phyloP scores from a whole-genome alignment of 2,329 filamentous ascomycete genomes.

The Cytospora paraplurivora region DNA sequence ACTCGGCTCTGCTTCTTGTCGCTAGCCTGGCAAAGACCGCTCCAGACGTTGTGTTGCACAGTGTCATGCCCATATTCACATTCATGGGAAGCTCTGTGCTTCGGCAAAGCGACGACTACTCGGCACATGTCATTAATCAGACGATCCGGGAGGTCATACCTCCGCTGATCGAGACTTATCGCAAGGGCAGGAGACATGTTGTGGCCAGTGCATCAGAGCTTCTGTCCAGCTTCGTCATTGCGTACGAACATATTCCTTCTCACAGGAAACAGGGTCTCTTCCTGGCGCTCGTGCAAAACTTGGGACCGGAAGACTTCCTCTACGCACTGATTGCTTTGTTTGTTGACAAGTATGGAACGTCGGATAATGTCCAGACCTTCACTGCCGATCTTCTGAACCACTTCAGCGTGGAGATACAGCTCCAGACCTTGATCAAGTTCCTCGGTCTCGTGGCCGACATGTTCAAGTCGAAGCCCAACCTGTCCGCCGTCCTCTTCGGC shows the following conservation, averaged over 20 bases:
- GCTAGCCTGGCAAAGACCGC: slow-evolving; percentile 84
- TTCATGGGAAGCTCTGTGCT: slow-evolving; percentile 94
- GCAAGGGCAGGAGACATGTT: slow-evolving; percentile 75
- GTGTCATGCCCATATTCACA: slow-evolving; percentile 98
- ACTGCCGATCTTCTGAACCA: slow-evolving; percentile 71
- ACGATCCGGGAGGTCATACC: slow-evolving; percentile 95
- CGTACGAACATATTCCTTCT: slow-evolving; percentile 92
- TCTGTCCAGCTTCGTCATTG: slow-evolving; percentile 92
- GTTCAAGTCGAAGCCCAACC: slow-evolving; percentile 70
- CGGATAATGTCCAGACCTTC: slow-evolving; percentile 73
- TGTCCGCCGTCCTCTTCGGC: slow-evolving; percentile 73
- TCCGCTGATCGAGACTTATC: slow-evolving; percentile 81
- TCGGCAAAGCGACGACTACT: slow-evolving; percentile 93
- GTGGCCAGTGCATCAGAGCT: slow-evolving; percentile 85
- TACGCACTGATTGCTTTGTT: slow-evolving; percentile 88
- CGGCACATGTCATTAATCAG: slow-evolving; percentile 91
- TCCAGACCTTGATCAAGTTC: slow-evolving; percentile 76
- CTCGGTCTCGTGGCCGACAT: slow-evolving; percentile 75
- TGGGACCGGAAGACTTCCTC: slow-evolving; percentile 84
- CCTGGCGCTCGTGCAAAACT: slow-evolving; percentile 77
- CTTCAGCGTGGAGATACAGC: slow-evolving; percentile 74
- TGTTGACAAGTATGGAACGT: slow-evolving; percentile 83
- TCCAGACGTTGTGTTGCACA: slow-evolving; percentile 90
- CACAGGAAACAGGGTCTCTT: slow-evolving; percentile 84
- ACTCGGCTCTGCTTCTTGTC: slow-evolving; percentile 83